phyloP scores from a whole-genome alignment of 306 rosid genomes.

The Psophocarpus tetragonolobus region DNA sequence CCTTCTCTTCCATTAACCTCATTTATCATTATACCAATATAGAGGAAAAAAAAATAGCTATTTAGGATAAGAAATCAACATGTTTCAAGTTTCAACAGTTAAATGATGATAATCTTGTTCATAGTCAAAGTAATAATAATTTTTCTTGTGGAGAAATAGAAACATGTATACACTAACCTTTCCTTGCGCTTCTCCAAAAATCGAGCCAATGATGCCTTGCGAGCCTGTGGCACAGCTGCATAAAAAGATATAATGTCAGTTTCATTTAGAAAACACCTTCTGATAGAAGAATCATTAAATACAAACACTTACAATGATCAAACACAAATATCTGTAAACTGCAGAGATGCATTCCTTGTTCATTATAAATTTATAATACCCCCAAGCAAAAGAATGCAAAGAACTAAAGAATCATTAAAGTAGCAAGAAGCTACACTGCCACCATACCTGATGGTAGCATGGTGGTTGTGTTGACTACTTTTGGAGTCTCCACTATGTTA shows the following conservation, averaged over 20 bases:
- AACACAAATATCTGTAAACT: not conserved
- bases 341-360: not conserved
- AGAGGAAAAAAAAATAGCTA: not conserved
- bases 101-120: not conserved
- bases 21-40: not conserved
- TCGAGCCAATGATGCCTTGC: constrained; percentile 86
- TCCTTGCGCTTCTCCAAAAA: constrained; percentile 92
- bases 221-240: constrained; percentile 84
- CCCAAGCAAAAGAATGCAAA: not conserved
- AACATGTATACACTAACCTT: constrained; percentile 48
- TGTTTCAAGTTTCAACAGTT: not conserved
- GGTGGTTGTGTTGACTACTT: constrained; percentile 47
- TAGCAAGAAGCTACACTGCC: not conserved
- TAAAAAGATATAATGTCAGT: not conserved
- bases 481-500: constrained; percentile 62
- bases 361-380: not conserved
- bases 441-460: constrained; percentile 69
- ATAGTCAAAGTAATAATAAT: not conserved
- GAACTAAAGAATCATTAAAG: not conserved
- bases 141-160: not conserved
- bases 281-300: not conserved
- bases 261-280: not conserved
- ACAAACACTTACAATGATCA: constrained; percentile 9
- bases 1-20: not conserved
- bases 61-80: not conserved